phyloP scores from a whole-genome alignment of 805 yeast genomes.

The Nematodospora valgi region DNA sequence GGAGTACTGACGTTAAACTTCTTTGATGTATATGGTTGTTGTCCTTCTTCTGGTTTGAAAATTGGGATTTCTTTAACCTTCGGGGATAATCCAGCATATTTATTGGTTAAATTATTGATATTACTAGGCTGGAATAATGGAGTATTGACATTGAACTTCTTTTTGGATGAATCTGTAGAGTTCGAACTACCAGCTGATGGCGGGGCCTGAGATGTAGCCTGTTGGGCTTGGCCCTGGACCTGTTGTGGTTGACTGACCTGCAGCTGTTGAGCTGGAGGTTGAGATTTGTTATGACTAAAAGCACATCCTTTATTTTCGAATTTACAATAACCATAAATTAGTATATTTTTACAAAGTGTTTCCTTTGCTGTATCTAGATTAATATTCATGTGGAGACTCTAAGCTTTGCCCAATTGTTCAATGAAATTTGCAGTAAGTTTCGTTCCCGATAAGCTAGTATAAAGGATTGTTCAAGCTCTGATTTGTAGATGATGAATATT shows the following conservation, averaged over 20 bases:
- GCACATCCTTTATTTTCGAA: constrained; percentile 85
- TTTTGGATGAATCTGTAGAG: constrained; percentile 9
- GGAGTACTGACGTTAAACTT: constrained; percentile 40
- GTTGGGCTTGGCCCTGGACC: background rate
- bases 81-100: constrained; percentile 48
- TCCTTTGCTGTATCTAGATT: constrained; percentile 62
- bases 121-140: constrained; percentile 41
- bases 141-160: constrained; percentile 37
- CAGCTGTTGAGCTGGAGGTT: background rate
- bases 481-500: no score
- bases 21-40: constrained; percentile 9
- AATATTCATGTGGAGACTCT: no score
- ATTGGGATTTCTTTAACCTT: constrained; percentile 45
- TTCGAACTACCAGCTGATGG: constrained; percentile 3
- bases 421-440: no score
- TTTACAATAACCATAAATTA: constrained; percentile 85
- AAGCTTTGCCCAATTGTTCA: no score
- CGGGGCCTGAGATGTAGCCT: background rate
- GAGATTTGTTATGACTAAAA: constrained; percentile 57
- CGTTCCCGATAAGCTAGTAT: no score
- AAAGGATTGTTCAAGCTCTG: no score
- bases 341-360: constrained; percentile 78
- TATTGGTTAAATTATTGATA: constrained; percentile 21
- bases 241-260: constrained; percentile 6
- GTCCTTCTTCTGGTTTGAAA: constrained; percentile 42